Base-by-base conservation (phyloP, 2,329 filamentous ascomycete genomes). In the Colletotrichum theobromicola region DNA sequence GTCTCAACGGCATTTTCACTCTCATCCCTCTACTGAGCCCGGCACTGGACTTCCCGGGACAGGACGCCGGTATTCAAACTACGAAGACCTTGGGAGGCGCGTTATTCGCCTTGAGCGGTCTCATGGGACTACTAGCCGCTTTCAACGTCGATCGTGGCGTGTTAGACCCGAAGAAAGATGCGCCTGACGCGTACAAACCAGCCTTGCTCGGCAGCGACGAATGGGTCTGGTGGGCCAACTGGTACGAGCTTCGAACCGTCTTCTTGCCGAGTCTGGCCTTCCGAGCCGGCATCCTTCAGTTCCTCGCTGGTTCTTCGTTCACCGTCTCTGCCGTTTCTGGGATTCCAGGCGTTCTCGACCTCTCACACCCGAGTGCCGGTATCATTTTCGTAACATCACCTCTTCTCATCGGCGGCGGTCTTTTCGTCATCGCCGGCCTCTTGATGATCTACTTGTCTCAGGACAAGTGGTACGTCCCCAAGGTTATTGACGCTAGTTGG, bases 101-200 rank as follows among this genome's bases (percentile, higher is more conserved):
- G 10, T 57, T 75, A 2, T 65, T 75, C 1, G 70, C 72, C 3
- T 46, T 75, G 3, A 67, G 68, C 30, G 63, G 62, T 3, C 30
- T 66, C 6, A 75, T 75, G 72, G 46, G 72, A 7, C 32, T 75
- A 10, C 26, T 72, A 5, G 72, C 72, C 18, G 72, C 72, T 1
- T 58, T 75, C 63, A 75, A 75, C 46, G 72, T 75, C 63, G 72
- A 75, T 26, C 57, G 72, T 18, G 62, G 62, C 28, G 15, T 16
- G 1, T 13, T 72, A 9, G 72, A 75, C 34, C 72, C 72, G 1
- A 75, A 72, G 28, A 75, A 60, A 28, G 72, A 75, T 2, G 72
- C 72, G 5, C 68, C 62, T 18, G 68, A 67, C 16, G 72, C 72
- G 0, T 75, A 75, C 16, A 75, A 75, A 57, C 72, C 72, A 21